phyloP scores from a whole-genome alignment of 2,329 filamentous ascomycete genomes.

The Epichloe gansuensis region DNA sequence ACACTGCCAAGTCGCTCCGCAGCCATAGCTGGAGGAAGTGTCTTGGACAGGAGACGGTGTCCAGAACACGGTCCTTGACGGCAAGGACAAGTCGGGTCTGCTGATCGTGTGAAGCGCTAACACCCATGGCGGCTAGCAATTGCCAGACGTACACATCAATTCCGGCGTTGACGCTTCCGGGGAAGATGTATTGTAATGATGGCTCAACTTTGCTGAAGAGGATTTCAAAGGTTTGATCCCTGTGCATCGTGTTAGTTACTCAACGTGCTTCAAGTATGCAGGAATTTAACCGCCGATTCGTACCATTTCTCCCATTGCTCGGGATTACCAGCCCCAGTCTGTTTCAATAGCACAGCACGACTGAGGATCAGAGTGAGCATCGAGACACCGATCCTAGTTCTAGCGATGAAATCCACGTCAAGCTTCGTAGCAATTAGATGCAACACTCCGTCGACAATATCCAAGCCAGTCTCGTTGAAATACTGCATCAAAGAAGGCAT shows the following conservation, averaged over 20 bases:
- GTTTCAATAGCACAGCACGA: conserved; percentile 85
- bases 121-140: conserved; percentile 88
- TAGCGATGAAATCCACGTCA: conserved; percentile 73
- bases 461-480: conserved; percentile 79
- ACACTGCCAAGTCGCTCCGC: conserved; percentile 78
- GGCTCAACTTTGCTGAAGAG: conserved; percentile 84
- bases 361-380: conserved; percentile 91
- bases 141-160: conserved; percentile 98
- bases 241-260: conserved; percentile 24
- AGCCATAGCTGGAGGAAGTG: conserved; percentile 75
- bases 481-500: conserved; percentile 85
- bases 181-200: conserved; percentile 75
- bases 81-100: conserved; percentile 89
- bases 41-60: conserved; percentile 86
- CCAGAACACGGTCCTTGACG: conserved; percentile 96
- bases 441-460: conserved; percentile 82
- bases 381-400: conserved; percentile 76
- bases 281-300: conserved; percentile 13
- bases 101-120: conserved; percentile 85
- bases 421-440: conserved; percentile 74
- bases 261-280: background rate
- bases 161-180: conserved; percentile 74
- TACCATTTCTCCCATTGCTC: conserved; percentile 73
- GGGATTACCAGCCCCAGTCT: conserved; percentile 57
- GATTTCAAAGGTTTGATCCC: conserved; percentile 67